Conservation (phyloP, 331 rosid species). For the Pyracantha coccinea region DNA sequence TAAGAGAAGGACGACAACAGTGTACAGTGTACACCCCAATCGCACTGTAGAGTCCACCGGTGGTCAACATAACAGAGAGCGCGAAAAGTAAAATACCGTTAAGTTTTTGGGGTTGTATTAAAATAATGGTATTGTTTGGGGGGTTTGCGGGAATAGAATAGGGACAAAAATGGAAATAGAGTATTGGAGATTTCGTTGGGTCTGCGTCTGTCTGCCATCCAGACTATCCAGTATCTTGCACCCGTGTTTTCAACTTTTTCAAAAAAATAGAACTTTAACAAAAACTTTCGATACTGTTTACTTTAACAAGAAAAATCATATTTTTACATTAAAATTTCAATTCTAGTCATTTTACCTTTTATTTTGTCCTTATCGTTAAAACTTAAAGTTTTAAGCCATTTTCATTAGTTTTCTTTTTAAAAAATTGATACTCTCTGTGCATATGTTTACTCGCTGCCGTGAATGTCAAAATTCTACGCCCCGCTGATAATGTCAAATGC, state of each 20-base stretch:
- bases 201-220: constrained; percentile 43
- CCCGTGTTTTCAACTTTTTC: constrained; percentile 4
- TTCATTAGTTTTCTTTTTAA: too few species aligned
- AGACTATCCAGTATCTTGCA: too few species aligned
- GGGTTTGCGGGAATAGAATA: background rate
- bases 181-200: constrained; percentile 21
- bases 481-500: background rate
- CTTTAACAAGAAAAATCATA: too few species aligned
- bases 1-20: constrained; percentile 26
- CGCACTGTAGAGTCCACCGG: constrained; percentile 4
- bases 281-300: too few species aligned
- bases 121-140: background rate
- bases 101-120: background rate
- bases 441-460: too few species aligned
- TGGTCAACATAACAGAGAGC: constrained; percentile 24
- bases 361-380: too few species aligned
- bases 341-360: too few species aligned
- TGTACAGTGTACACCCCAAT: constrained; percentile 12
- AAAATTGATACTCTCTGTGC: background rate
- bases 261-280: too few species aligned
- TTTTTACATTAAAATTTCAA: too few species aligned
- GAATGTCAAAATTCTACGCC: too few species aligned
- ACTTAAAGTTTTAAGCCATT: too few species aligned
- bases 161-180: background rate
- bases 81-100: background rate